Base-by-base conservation (phyloP, 345 rosid genomes). In the Brassica nigra region DNA sequence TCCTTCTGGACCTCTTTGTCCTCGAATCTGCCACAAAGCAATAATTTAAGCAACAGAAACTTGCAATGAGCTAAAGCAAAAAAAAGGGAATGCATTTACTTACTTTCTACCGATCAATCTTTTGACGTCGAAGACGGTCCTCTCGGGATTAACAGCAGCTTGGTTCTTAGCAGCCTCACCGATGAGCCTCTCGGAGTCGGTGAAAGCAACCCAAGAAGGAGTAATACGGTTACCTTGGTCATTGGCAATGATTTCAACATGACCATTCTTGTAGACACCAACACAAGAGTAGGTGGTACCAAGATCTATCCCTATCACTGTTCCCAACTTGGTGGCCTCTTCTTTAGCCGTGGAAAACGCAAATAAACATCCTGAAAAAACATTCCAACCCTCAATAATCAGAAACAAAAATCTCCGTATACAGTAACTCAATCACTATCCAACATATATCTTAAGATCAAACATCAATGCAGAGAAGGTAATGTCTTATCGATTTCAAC, bases 111-210 rank as follows among this genome's bases (percentile, higher is more conserved):
- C 98, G 3, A 95, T 95, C 80, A 92, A 94, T 74, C 97, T 85
- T 89, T 95, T 95, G 78, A 95, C 99, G 34, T 92, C 99, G 14
- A 92, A 95, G 82, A 95, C 15, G 8, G 99, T 95, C 84, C 97
- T 89, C 62, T 95, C 99, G 0, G 97, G 74, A 49, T 95, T 95
- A 3, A 87, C 93, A 69, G 99, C 95, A 3, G 97, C 97, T 88
- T 89, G 97, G 42, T 92, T 95, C 95, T 95, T 95, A 29, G 98
- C 99, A 72, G 99, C 99, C 82, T 95, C 98, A 78, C 99, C 99
- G 1, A 95, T 92, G 72, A 95, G 80, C 82, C 99, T 91, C 88
- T 95, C 99, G 15, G 85, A 70, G 65, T 95, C 99, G 0, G 99
- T 92, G 89, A 95, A 95, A 71, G 84, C 99, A 8, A 95, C 99